Percentiles rank a stretch among this genome's conserved stretches.
phyloP scores from a whole-genome alignment of 257 asterid species.

The Rauvolfia tetraphylla region DNA sequence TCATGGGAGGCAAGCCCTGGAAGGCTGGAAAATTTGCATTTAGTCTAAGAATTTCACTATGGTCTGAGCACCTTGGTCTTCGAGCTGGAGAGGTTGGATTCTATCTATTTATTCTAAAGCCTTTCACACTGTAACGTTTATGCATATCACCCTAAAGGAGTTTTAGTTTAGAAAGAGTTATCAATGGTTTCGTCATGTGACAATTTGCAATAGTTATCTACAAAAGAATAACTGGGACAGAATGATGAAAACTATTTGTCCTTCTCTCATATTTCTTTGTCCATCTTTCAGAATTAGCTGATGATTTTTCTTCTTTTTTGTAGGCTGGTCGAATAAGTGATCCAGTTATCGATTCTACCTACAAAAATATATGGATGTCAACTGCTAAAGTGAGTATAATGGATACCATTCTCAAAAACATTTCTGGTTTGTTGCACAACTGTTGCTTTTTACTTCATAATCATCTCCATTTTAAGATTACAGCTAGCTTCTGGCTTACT shows the following conservation, averaged over 20 bases:
- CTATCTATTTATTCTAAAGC: neutral
- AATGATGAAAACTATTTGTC: neutral
- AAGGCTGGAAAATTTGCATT: slow-evolving; percentile 85
- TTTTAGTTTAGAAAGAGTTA: neutral
- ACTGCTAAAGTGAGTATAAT: slow-evolving; percentile 74
- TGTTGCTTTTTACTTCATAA: neutral
- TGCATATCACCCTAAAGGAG: neutral
- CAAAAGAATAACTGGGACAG: neutral
- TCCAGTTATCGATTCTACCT: slow-evolving; percentile 80
- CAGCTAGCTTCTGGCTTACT: neutral
- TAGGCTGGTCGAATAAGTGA: slow-evolving; percentile 69
- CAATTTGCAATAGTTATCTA: neutral
- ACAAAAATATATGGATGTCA: slow-evolving; percentile 92
- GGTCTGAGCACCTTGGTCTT: slow-evolving; percentile 98
- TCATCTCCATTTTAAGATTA: neutral
- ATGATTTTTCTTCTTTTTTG: slow-evolving; percentile 12
- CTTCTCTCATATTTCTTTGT: neutral
- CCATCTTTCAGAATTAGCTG: slow-evolving; percentile 11
- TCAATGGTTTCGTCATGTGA: neutral
- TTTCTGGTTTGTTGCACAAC: neutral
- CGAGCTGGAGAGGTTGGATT: slow-evolving; percentile 58
- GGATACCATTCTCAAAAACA: neutral
- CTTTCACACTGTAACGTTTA: neutral
- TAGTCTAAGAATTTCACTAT: slow-evolving; percentile 82
- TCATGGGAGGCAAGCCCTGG: slow-evolving; percentile 77